Conservation (phyloP, 2,329 filamentous ascomycete genomes). For the Neopestalotiopsis sp. region DNA sequence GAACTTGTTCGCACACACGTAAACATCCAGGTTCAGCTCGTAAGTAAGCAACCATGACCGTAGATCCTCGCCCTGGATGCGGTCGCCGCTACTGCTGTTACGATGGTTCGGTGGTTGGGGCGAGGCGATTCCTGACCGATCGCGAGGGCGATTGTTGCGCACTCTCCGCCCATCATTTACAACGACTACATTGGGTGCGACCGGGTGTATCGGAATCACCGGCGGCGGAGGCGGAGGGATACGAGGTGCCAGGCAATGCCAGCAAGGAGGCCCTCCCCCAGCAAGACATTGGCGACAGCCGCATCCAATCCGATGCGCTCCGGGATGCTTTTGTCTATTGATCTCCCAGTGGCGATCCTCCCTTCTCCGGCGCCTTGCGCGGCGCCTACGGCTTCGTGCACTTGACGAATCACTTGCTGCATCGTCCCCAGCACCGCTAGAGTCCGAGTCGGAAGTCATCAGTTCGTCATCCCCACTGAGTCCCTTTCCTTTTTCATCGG, state of each 20-base stretch:
- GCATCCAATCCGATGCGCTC: conserved; percentile 49
- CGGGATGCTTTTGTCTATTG: conserved; percentile 47
- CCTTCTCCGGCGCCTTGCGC: conserved; percentile 39
- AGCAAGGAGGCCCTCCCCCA: conserved; percentile 42
- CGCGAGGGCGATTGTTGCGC: neutral
- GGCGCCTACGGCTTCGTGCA: conserved; percentile 36
- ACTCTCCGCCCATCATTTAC: neutral
- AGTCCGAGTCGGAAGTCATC: conserved; percentile 35
- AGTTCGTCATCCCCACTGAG: conserved; percentile 37
- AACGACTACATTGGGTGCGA: conserved; percentile 19
- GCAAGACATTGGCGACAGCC: conserved; percentile 45
- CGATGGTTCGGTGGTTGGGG: neutral
- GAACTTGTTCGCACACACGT: conserved; percentile 54
- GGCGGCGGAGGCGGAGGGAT: conserved; percentile 32
- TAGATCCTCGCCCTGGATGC: conserved; percentile 50
- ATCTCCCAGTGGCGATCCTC: conserved; percentile 42
- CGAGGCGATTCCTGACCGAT: conserved; percentile 1
- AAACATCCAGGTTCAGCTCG: conserved; percentile 52
- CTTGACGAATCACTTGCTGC: conserved; percentile 40
- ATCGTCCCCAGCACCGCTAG: conserved; percentile 27
- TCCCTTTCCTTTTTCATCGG: conserved; percentile 48
- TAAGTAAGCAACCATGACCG: conserved; percentile 53
- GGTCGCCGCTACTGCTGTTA: conserved; percentile 27
- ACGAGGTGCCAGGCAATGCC: conserved; percentile 45
- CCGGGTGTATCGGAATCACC: neutral